Evolutionary conservation across 495 filamentous ascomycete genomes (phyloP).

Genomic region (Penicillium ochrochloron): DNA sequence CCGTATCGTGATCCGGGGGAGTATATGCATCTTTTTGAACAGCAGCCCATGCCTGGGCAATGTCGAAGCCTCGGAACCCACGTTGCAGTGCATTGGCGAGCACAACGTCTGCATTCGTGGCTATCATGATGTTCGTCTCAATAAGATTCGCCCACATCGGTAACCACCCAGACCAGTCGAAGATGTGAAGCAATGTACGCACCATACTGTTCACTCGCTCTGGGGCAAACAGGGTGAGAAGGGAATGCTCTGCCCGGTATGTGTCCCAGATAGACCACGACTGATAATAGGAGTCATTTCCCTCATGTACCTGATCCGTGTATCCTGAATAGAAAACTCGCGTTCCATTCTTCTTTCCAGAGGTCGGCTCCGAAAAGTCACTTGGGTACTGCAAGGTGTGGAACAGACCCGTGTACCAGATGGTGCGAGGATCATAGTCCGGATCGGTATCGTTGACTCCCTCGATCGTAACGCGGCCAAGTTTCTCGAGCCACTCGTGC

Average conservation of each 20-base stretch:
- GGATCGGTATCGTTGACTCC: constrained; percentile 30
- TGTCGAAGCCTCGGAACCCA: constrained; percentile 31
- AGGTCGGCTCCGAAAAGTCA: constrained; percentile 35
- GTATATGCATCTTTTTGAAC: constrained; percentile 33
- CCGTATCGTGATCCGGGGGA: constrained; percentile 28
- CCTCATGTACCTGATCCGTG: constrained; percentile 29
- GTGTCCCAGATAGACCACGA: constrained; percentile 41
- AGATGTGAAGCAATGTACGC: constrained; percentile 33
- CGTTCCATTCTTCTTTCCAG: not conserved
- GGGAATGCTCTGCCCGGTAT: constrained; percentile 33
- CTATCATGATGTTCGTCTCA: constrained; percentile 39
- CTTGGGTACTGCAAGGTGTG: constrained; percentile 35
- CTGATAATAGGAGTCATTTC: constrained; percentile 35
- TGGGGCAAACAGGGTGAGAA: constrained; percentile 32
- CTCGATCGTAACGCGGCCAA: constrained; percentile 30
- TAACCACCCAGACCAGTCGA: constrained; percentile 35
- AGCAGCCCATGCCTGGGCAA: constrained; percentile 29
- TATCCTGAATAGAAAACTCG: constrained; percentile 34
- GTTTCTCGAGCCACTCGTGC: constrained; percentile 32
- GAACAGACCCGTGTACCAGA: constrained; percentile 34
- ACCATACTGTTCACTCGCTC: constrained; percentile 37
- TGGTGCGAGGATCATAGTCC: constrained; percentile 28
- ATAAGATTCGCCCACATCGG: constrained; percentile 38
- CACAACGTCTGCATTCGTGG: constrained; percentile 35
- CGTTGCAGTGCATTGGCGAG: constrained; percentile 34